Base-by-base conservation (phyloP, 305 asterid genomes). In the Fraxinus greggii region DNA sequence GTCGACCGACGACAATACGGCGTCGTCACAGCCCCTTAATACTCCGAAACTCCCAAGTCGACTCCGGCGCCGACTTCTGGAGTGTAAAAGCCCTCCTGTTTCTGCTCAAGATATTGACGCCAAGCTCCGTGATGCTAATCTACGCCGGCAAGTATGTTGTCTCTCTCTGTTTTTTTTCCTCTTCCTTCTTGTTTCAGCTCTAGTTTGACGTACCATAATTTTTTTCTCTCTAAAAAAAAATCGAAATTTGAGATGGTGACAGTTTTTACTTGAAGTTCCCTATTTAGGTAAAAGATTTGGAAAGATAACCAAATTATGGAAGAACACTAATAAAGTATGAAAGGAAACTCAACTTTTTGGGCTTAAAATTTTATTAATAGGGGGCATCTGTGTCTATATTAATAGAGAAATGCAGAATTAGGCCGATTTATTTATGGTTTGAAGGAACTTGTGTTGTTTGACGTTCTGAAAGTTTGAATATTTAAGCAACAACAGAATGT, bases 41-140 rank as follows among this genome's bases (percentile, higher is more conserved):
- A 32, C 80, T 12, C 42, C 63, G 13, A 72, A 9, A 8, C 40
- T 86, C 5, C 86, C 88, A 0, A 29, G 35, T 23, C 85, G 86
- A 15, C 82, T 86, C 32, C 83, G 80, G 70, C 87, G 80, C 10
- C 83, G 89, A 24, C 83, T 86, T 70, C 76, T 82, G 13, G 82
- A 75, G 72, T 23, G 78, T 2, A 81, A 81, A 79, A 70, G n/a
- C 35, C 63, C 81, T 38, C 61, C 89, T n/a, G 33, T 75, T 24
- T 78, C 87, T 40, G 86, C 86, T 38, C 78, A 84, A 33, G 86
- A 84, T 28, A 86, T 86, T 15, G 87, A 86, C 45, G 78, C 87
- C 21, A 86, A 84, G 85, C 89, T 86, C 21, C 82, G 65, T 42
- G 67, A 75, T 32, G 89, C 89, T 67, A 33, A 65, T 45, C 77